These are phyloP conservation scores for Chlamydomonas sp. DNA, from an alignment of 139 green algal genomes.

Conservation along the genomic window DNA sequence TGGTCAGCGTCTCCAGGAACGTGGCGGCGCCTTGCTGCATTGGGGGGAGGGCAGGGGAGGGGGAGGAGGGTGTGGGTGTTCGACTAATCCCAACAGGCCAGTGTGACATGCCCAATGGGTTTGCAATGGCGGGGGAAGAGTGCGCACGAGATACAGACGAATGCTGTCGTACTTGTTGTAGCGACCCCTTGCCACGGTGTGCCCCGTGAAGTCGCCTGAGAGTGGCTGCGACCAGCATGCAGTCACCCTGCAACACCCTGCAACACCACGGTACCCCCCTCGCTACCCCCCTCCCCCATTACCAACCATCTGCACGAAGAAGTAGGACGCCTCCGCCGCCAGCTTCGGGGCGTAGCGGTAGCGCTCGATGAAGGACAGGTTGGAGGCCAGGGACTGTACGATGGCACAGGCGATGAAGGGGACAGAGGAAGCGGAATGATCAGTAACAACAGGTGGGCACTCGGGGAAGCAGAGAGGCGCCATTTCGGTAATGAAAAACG, in stretches of 20 bases:
- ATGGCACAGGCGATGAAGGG: constrained; percentile 82
- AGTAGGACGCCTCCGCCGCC: constrained; percentile 70
- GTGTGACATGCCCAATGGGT: neutral
- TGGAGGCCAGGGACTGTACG: constrained; percentile 61
- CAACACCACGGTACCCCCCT: too few species aligned
- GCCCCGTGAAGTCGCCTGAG: too few species aligned
- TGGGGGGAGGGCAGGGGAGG: constrained; percentile 19
- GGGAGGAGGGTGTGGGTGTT: neutral
- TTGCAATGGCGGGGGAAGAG: too few species aligned
- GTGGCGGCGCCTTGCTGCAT: constrained; percentile 66
- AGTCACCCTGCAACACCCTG: too few species aligned
- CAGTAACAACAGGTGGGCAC: neutral
- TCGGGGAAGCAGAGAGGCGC: too few species aligned
- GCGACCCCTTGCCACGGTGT: too few species aligned
- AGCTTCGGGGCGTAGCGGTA: constrained; percentile 34
- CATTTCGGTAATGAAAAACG: too few species aligned
- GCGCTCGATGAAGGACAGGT: constrained; percentile 67
- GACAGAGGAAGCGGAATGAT: constrained; percentile 74
- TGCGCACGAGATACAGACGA: neutral
- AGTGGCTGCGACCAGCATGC: too few species aligned
- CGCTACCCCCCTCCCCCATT: neutral
- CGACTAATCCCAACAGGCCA: neutral
- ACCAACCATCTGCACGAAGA: constrained; percentile 81
- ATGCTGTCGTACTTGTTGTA: too few species aligned
- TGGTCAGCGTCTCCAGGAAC: constrained; percentile 78